These are phyloP conservation scores for Lippia alba DNA, from an alignment of 305 asterid species.

Conservation along the genomic window DNA sequence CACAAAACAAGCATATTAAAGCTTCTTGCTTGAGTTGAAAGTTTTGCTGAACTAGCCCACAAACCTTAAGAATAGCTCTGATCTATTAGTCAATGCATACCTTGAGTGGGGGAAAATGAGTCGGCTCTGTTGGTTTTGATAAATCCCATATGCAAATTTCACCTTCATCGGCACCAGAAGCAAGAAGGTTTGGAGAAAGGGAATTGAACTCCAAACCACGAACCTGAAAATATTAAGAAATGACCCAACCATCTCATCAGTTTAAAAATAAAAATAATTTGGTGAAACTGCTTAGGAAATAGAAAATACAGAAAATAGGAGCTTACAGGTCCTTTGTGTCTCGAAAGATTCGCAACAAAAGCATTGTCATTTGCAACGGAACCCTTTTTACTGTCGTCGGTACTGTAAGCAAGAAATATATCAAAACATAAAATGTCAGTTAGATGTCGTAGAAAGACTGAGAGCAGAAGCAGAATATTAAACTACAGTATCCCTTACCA, in stretches of 20 bases:
- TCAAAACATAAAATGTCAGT: slow-evolving; percentile 13
- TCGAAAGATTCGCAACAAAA: slow-evolving; percentile 67
- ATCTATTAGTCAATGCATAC: slow-evolving; percentile 42
- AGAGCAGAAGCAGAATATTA: slow-evolving; percentile 22
- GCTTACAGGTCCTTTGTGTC: slow-evolving; percentile 91
- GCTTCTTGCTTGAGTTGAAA: neutral
- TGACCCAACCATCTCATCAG: slow-evolving; percentile 30
- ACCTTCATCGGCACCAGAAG: slow-evolving; percentile 99
- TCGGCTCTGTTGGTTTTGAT: slow-evolving; percentile 77
- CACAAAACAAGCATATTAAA: neutral
- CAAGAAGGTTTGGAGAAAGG: slow-evolving; percentile 76
- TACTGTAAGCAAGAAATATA: slow-evolving; percentile 49
- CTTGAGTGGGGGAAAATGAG: slow-evolving; percentile 88
- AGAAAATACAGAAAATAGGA: slow-evolving; percentile 33
- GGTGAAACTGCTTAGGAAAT: slow-evolving; percentile 13
- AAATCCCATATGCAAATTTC: slow-evolving; percentile 95
- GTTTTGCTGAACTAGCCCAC: slow-evolving; percentile 10
- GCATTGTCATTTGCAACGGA: slow-evolving; percentile 67
- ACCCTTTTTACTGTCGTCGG: slow-evolving; percentile 54
- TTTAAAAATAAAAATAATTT: slow-evolving; percentile 3
- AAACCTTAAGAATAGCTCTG: slow-evolving; percentile 15
- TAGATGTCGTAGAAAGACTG: slow-evolving; percentile 4
- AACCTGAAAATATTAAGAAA: slow-evolving; percentile 55
- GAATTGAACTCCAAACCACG: slow-evolving; percentile 87
- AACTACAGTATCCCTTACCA: slow-evolving; percentile 3